phyloP scores from a whole-genome alignment of 768 basidiomycete species.

The Phylloporus sp. region DNA sequence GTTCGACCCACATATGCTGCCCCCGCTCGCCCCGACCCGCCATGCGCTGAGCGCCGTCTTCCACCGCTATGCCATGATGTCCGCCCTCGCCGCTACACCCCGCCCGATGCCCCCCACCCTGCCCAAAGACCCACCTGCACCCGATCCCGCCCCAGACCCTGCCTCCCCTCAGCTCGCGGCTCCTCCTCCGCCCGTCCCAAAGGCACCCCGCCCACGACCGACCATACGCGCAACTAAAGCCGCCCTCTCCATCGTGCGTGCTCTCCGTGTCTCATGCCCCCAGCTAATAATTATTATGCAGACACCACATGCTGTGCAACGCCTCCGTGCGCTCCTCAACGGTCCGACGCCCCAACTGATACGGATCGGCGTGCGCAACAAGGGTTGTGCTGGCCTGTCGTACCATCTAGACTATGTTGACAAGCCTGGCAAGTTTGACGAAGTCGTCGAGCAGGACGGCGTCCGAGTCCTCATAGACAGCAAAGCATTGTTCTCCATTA shows the following conservation, averaged over 20 bases:
- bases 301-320: conserved; percentile 76
- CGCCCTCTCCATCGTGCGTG: conserved; percentile 66
- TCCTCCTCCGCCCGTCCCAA: conserved; percentile 67
- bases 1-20: conserved; percentile 16
- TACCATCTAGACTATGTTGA: conserved; percentile 95
- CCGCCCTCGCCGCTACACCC: conserved; percentile 42
- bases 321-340: conserved; percentile 68
- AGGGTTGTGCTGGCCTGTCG: conserved; percentile 89
- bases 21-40: conserved; percentile 12
- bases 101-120: conserved; percentile 14
- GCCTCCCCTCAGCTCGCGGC: conserved; percentile 70
- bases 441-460: conserved; percentile 93
- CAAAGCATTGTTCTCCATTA: conserved; percentile 96
- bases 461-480: conserved; percentile 92
- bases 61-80: conserved; percentile 64
- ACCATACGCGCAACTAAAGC: conserved; percentile 70
- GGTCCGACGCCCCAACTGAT: conserved; percentile 88
- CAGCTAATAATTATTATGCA: conserved; percentile 37
- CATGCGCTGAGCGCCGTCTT: conserved; percentile 3
- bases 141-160: conserved; percentile 65
- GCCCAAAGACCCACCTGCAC: conserved; percentile 46
- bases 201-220: conserved; percentile 59
- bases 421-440: conserved; percentile 86
- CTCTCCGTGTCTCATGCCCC: neutral
- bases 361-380: conserved; percentile 93